A percentile compares a stretch with the other conserved stretches of the same genome.
These are phyloP conservation scores for Chlorella sp. DNA, from an alignment of 139 green algal genomes.

Conservation along the genomic window DNA sequence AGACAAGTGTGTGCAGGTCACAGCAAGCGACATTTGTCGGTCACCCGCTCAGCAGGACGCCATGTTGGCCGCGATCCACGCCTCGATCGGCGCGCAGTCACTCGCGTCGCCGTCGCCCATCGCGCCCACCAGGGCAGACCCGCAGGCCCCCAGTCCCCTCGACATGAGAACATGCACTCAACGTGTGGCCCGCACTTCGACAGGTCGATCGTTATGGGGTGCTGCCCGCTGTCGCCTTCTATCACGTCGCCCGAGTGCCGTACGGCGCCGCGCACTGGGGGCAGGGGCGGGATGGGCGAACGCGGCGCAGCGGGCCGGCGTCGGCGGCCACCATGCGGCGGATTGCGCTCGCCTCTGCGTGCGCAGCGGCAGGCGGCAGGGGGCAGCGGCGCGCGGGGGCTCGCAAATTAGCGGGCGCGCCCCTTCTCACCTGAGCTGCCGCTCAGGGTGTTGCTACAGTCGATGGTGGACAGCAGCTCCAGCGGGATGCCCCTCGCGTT, in stretches of 20 bases:
- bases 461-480: neutral
- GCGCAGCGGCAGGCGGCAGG: too few relatives aligned
- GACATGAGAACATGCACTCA: neutral
- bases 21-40: too few relatives aligned
- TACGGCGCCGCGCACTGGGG: constrained; percentile 5
- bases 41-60: too few relatives aligned
- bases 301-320: too few relatives aligned
- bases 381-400: too few relatives aligned
- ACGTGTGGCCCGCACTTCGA: neutral
- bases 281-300: neutral
- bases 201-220: constrained; percentile 18
- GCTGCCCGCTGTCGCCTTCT: constrained; percentile 5
- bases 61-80: neutral
- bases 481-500: neutral
- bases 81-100: constrained; percentile 1
- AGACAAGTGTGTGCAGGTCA: too few relatives aligned
- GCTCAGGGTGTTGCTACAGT: neutral
- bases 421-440: neutral
- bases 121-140: neutral
- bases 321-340: too few relatives aligned
- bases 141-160: neutral
- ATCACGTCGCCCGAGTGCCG: constrained; percentile 39
- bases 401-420: too few relatives aligned
- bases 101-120: neutral
- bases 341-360: too few relatives aligned